Base-by-base conservation (phyloP, 2,329 filamentous ascomycete species). In the Fusarium sp. region DNA sequence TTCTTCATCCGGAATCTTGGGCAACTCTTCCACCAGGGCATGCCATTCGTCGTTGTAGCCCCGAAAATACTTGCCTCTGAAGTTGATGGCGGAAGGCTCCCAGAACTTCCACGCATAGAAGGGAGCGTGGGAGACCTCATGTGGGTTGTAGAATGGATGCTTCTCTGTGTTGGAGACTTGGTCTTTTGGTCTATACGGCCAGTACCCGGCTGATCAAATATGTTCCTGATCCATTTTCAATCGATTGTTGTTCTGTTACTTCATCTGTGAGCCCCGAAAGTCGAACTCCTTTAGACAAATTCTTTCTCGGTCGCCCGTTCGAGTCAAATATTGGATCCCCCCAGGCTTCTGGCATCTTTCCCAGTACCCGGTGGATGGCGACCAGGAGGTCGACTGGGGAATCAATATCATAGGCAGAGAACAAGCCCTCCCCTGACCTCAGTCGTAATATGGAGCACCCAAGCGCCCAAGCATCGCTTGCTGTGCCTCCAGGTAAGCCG, bases 1-100 rank as follows among this genome's bases (percentile, higher is more conserved):
- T 61, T 80, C 76, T 9, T 67, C 35, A 25, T 72, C 63, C 7
- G 68, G 34, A 41, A 77, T 79, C 52, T 72, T 78, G 3, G 74
- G 72, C 27, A 77, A 45, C 18, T 66, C 52, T 37, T 62, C 61
- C 3, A 70, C 54, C 25, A 74, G 14, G 20, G 2, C 35, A 5
- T 74, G 64, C 32, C 25, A 45, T 57, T 74, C 67, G 30, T 76
- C 60, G 54, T 64, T 41, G 52, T 76, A 76, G 25, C 71, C 70
- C 27, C 20, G 9, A 2, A 78, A 43, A 66, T 70, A 75, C 3
- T n/a, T 37, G 45, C 67, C 66, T 34, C 62, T 63, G n/a, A 73
- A 60, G 37, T 58, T 64, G 37, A 72, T 39, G 14, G 75, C 75
- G n/a, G 9, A 71, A 18, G 68, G 75, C 6, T 72, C 76, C 72